phyloP scores from a whole-genome alignment of 331 rosid species.

The Pyrus hybrid region DNA sequence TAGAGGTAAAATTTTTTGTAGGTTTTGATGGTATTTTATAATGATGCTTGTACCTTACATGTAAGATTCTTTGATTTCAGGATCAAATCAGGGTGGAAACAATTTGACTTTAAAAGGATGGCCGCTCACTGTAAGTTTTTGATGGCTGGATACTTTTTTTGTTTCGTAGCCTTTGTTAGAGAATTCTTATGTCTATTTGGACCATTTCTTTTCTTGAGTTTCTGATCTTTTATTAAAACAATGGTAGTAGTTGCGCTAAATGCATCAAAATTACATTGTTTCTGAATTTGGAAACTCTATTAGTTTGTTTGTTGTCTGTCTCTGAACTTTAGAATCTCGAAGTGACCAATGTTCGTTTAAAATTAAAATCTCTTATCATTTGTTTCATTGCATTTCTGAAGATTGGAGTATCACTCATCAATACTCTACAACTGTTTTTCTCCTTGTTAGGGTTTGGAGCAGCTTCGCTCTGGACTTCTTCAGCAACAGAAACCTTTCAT shows the following conservation, averaged over 20 bases:
- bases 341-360: background rate
- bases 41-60: slow-evolving; percentile 17
- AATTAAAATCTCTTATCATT: background rate
- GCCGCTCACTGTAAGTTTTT: slow-evolving; percentile 83
- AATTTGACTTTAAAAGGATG: slow-evolving; percentile 97
- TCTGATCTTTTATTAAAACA: background rate
- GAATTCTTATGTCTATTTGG: background rate
- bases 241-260: background rate
- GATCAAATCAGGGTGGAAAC: slow-evolving; percentile 91
- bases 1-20: background rate
- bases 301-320: background rate
- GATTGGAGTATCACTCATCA: background rate
- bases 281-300: background rate
- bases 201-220: background rate
- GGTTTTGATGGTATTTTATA: background rate
- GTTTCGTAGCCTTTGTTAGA: background rate
- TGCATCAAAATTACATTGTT: background rate
- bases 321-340: background rate
- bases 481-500: slow-evolving; percentile 87
- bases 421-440: background rate
- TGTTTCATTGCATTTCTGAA: background rate
- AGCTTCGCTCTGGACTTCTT: slow-evolving; percentile 83
- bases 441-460: slow-evolving; percentile 76
- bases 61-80: slow-evolving; percentile 39
- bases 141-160: background rate